These are phyloP conservation scores for Xylariaceae sp. DNA, from an alignment of 2,329 filamentous ascomycete genomes.

Conservation along the genomic window DNA sequence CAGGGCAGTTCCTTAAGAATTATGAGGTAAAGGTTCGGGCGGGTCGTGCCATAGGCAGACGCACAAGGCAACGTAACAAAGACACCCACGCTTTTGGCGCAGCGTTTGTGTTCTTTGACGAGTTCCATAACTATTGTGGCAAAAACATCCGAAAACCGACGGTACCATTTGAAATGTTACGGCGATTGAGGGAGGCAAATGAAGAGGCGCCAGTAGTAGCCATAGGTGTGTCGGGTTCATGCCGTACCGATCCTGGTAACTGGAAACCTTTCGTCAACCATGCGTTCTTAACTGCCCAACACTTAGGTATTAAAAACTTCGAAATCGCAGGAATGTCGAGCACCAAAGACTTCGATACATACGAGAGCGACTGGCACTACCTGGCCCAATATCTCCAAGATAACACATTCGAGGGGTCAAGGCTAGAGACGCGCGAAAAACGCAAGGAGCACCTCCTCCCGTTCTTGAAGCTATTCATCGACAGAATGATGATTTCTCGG, in stretches of 20 bases:
- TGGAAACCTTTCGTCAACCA: conserved; percentile 19
- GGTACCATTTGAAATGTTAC: conserved; percentile 2
- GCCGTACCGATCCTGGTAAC: neutral
- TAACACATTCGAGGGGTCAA: neutral
- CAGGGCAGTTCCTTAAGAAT: no score
- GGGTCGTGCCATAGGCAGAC: no score
- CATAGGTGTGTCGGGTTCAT: conserved; percentile 21
- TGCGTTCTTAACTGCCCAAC: neutral
- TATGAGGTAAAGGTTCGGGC: no score
- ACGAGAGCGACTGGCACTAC: neutral
- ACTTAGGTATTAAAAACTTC: no score
- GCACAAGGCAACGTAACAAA: no score
- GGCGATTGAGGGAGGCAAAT: no score
- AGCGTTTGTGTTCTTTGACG: conserved; percentile 26
- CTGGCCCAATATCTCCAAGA: neutral
- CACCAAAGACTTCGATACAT: neutral
- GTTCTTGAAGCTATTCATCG: neutral
- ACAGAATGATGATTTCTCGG: conserved; percentile 2
- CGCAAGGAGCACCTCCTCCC: neutral
- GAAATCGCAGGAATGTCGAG: neutral
- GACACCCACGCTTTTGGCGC: no score
- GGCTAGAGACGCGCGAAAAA: neutral
- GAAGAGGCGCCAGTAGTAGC: neutral
- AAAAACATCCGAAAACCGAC: no score
- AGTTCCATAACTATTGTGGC: conserved; percentile 20